Evolutionary conservation across 257 asterid species (phyloP).

Genomic region (Primulina huaijiensis): DNA sequence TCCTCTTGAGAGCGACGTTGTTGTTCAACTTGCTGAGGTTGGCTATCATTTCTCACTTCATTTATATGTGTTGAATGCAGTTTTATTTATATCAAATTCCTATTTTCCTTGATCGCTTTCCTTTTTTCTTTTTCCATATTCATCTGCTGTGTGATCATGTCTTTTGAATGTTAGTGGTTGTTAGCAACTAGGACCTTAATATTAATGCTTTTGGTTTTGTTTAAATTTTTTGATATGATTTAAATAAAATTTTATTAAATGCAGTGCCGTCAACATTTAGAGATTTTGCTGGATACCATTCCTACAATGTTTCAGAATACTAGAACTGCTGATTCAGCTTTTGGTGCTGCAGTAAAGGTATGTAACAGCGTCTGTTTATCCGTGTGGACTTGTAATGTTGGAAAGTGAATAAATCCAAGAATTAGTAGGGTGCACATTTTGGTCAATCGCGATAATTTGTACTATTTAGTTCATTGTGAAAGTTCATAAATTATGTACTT

Average conservation of each 20-base stretch:
- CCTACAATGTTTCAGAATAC: slow-evolving; percentile 85
- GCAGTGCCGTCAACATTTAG: slow-evolving; percentile 90
- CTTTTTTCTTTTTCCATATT: background rate
- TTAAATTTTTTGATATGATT: slow-evolving; percentile 4
- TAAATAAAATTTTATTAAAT: slow-evolving; percentile 7
- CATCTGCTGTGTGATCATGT: background rate
- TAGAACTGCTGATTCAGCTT: slow-evolving; percentile 82
- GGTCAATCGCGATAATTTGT: background rate
- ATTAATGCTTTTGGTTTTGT: slow-evolving; percentile 13
- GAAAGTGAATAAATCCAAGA: background rate
- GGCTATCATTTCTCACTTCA: slow-evolving; percentile 26
- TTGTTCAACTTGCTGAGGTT: slow-evolving; percentile 94
- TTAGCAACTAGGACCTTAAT: slow-evolving; percentile 4
- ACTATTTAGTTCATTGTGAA: background rate
- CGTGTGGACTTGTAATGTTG: background rate
- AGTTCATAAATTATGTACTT: background rate
- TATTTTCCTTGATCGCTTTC: slow-evolving; percentile 1
- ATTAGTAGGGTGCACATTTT: background rate
- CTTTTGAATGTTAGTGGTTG: background rate
- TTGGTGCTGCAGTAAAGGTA: slow-evolving; percentile 93
- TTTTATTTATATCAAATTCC: slow-evolving; percentile 8
- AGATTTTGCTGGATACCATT: slow-evolving; percentile 76
- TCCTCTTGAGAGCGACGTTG: slow-evolving; percentile 85
- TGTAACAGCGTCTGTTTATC: background rate
- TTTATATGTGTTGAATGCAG: slow-evolving; percentile 24